Conservation (phyloP, 2,329 filamentous ascomycete species). For the Botrytis porri region DNA sequence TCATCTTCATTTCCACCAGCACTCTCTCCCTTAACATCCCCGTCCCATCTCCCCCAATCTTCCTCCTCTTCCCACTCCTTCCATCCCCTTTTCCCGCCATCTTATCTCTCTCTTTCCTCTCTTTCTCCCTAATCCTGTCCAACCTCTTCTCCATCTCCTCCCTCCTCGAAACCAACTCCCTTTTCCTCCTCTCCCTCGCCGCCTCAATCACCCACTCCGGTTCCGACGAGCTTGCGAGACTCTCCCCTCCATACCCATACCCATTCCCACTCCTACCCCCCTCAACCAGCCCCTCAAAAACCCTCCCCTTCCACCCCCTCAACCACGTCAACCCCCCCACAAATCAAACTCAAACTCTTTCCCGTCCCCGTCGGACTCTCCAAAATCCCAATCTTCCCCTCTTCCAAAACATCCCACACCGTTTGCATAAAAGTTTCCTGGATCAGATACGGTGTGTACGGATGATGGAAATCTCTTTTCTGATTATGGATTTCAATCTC, state of each 20-base stretch:
- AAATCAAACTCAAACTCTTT: constrained; percentile 72
- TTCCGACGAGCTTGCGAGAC: constrained; percentile 49
- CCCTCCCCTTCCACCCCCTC: constrained; percentile 56
- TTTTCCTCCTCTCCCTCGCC: constrained; percentile 53
- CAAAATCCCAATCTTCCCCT: constrained; percentile 66
- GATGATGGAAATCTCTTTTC: constrained; percentile 59
- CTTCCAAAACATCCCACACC: constrained; percentile 64
- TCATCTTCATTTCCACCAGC: constrained; percentile 50
- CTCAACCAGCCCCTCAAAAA: constrained; percentile 50
- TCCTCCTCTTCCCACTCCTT: constrained; percentile 47
- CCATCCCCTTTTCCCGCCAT: constrained; percentile 44
- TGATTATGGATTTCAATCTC: neutral
- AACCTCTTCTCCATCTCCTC: constrained; percentile 60
- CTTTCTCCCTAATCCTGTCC: constrained; percentile 53
- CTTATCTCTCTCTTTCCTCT: constrained; percentile 51
- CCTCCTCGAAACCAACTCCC: constrained; percentile 53
- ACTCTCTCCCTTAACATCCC: constrained; percentile 36
- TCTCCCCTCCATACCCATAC: constrained; percentile 12
- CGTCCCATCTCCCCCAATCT: constrained; percentile 26
- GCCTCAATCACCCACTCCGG: constrained; percentile 69
- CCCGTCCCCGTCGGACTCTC: constrained; percentile 71
- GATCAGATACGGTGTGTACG: constrained; percentile 67
- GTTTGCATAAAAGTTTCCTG: constrained; percentile 69
- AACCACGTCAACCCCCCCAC: constrained; percentile 71
- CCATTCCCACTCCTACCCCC: constrained; percentile 55